Percentiles rank a stretch among this genome's conserved stretches.
Conservation (phyloP, 2,329 filamentous ascomycete genomes). For the Penicillium concentricum region DNA sequence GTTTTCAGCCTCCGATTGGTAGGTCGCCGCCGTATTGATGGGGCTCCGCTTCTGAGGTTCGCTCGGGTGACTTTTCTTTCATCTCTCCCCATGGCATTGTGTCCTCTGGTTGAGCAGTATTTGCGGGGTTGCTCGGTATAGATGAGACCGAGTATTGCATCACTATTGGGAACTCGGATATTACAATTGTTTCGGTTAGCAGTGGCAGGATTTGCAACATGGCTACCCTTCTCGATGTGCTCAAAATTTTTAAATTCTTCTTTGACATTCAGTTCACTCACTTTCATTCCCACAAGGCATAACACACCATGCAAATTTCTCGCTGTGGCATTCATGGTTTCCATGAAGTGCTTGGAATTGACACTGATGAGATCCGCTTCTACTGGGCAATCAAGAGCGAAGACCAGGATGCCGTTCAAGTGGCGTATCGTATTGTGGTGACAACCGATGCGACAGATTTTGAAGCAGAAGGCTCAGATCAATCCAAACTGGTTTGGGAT, state of each 20-base stretch:
- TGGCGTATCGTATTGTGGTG: conserved; percentile 19
- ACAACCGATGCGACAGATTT: not conserved
- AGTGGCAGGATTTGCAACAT: not conserved
- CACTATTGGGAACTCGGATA: not conserved
- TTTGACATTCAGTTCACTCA: too few species aligned
- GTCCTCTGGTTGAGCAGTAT: not conserved
- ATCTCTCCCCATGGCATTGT: not conserved
- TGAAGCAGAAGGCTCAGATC: not conserved
- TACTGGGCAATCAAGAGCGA: conserved; percentile 19
- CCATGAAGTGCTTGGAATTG: conserved; percentile 24
- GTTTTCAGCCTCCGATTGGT: not conserved
- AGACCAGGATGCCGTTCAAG: conserved; percentile 7
- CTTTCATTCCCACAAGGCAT: too few species aligned
- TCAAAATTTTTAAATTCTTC: too few species aligned
- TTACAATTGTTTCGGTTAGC: not conserved
- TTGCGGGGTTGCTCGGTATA: not conserved
- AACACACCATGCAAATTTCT: conserved; percentile 12
- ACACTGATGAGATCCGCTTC: conserved; percentile 23
- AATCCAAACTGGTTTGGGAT: conserved; percentile 15
- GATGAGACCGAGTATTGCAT: not conserved
- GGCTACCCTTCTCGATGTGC: not conserved
- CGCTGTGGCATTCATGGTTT: conserved; percentile 28
- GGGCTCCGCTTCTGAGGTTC: not conserved
- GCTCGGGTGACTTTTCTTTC: not conserved
- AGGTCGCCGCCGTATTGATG: not conserved